A percentile compares a stretch with the other conserved stretches of the same genome.
These are phyloP conservation scores for Mitragyna speciosa DNA, from an alignment of 257 asterid species.

Conservation along the genomic window DNA sequence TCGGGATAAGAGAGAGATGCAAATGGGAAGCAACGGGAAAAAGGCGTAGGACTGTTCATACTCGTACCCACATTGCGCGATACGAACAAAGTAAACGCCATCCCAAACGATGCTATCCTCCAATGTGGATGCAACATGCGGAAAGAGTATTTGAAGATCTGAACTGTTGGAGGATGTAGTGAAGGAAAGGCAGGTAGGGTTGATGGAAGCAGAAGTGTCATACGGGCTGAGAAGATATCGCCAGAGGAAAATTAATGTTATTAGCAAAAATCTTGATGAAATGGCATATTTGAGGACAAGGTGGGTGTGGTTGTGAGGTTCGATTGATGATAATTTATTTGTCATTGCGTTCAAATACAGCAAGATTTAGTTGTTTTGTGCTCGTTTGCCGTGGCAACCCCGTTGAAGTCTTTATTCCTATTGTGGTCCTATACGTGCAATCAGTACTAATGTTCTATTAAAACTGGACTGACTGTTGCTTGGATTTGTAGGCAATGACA, in stretches of 20 bases:
- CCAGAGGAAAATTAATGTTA: conserved; percentile 54
- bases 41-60: conserved; percentile 92
- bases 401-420: too few species aligned
- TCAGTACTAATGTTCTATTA: too few species aligned
- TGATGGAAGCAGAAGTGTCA: conserved; percentile 82
- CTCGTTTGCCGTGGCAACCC: too few species aligned
- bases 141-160: conserved; percentile 37
- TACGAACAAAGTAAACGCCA: conserved; percentile 76
- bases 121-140: conserved; percentile 51
- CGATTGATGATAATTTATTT: background rate
- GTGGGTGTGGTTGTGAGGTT: conserved; percentile 21
- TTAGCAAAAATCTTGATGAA: conserved; percentile 48
- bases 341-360: background rate
- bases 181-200: conserved; percentile 63
- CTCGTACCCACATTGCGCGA: conserved; percentile 88
- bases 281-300: conserved; percentile 48
- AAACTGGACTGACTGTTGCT: too few species aligned
- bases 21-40: conserved; percentile 87
- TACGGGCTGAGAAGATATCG: conserved; percentile 71
- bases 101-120: conserved; percentile 95
- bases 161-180: conserved; percentile 16
- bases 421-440: too few species aligned
- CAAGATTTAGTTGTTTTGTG: background rate
- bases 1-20: conserved; percentile 57
- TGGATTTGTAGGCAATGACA: too few species aligned